Evolutionary conservation across 164 flowering plant genomes (phyloP).

Genomic region (Aristolochia contorta): DNA sequence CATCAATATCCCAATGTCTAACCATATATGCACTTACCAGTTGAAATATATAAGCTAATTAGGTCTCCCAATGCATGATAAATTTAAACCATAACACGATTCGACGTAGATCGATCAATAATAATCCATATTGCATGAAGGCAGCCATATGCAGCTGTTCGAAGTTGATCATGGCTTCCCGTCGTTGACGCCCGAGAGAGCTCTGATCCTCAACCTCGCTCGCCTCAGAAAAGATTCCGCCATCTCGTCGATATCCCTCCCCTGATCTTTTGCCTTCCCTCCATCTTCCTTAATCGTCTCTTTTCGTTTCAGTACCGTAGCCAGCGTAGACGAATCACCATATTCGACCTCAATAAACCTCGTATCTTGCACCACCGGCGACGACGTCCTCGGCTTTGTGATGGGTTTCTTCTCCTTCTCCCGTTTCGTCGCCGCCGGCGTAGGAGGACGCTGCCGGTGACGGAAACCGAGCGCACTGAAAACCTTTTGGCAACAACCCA

Average conservation of each 20-base stretch:
- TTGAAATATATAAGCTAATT: too few relatives aligned
- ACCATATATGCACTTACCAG: neutral
- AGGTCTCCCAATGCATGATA: neutral
- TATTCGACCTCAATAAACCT: too few relatives aligned
- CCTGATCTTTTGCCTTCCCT: neutral
- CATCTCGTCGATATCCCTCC: slow-evolving; percentile 1
- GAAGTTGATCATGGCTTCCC: neutral
- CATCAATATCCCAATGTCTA: neutral
- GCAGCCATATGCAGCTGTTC: neutral
- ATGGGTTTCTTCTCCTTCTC: too few relatives aligned
- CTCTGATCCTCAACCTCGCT: neutral
- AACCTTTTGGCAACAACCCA: too few relatives aligned
- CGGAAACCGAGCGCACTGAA: too few relatives aligned
- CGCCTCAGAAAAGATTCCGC: neutral
- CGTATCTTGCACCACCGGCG: too few relatives aligned
- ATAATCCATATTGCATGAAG: too few relatives aligned
- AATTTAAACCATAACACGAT: neutral
- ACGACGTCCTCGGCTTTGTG: too few relatives aligned
- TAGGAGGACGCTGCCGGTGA: too few relatives aligned
- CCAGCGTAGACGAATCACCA: neutral
- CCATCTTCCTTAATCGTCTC: neutral
- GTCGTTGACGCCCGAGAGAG: neutral
- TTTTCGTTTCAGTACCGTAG: neutral
- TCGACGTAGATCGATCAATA: too few relatives aligned
- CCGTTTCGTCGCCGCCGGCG: too few relatives aligned